These are phyloP conservation scores for Hemisphaericaspora lyxosophila DNA, from an alignment of 1,139 yeast species.

Conservation along the genomic window DNA sequence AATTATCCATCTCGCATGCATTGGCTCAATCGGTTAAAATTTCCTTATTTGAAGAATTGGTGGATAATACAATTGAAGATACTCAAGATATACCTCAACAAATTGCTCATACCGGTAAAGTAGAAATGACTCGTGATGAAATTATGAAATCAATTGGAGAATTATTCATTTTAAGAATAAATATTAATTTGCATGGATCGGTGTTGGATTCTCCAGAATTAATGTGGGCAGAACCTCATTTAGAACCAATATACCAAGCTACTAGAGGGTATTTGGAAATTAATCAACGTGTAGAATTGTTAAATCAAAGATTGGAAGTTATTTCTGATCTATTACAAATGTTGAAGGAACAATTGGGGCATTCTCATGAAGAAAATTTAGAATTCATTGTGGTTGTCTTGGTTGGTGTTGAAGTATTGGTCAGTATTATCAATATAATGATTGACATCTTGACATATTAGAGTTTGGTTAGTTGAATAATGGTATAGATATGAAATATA, in stretches of 20 bases:
- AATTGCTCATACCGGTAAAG: conserved; percentile 91
- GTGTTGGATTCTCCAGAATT: conserved; percentile 94
- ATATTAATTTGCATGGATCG: conserved; percentile 90
- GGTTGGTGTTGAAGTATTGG: conserved; percentile 88
- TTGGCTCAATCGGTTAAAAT: conserved; percentile 92
- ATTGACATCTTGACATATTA: conserved; percentile 40
- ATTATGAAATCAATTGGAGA: conserved; percentile 97
- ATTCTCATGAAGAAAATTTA: conserved; percentile 83
- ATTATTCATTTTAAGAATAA: conserved; percentile 83
- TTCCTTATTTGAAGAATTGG: conserved; percentile 89
- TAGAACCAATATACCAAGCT: conserved; percentile 96
- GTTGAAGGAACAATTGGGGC: conserved; percentile 96
- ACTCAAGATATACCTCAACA: conserved; percentile 97
- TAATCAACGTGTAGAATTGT: conserved; percentile 83
- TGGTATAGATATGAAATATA: background rate
- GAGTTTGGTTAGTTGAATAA: background rate
- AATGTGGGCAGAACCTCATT: conserved; percentile 98
- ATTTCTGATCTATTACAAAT: conserved; percentile 89
- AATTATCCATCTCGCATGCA: conserved; percentile 86
- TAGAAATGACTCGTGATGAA: conserved; percentile 88
- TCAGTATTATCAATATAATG: conserved; percentile 72
- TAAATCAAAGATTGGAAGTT: conserved; percentile 90
- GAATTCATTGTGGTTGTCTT: conserved; percentile 91
- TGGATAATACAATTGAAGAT: conserved; percentile 93
- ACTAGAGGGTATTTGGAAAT: conserved; percentile 92